Evolutionary conservation across 2,329 filamentous ascomycete species (phyloP).

Genomic region (Penicillium freii): DNA sequence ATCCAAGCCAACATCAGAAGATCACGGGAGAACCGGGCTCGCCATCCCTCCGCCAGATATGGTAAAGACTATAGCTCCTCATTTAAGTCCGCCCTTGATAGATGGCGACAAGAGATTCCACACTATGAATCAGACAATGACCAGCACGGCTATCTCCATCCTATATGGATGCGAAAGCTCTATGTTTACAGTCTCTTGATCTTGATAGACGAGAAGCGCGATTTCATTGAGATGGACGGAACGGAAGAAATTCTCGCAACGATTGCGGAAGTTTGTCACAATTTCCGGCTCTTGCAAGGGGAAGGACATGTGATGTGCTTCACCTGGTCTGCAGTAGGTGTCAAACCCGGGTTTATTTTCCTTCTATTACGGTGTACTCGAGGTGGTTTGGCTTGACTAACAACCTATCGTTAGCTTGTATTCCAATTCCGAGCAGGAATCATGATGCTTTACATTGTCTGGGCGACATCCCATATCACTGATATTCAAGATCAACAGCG

Average conservation of each 20-base stretch:
- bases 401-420: conserved; percentile 19
- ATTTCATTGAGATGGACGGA: conserved; percentile 24
- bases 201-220: conserved; percentile 26
- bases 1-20: conserved; percentile 29
- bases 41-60: conserved; percentile 8
- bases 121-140: conserved; percentile 23
- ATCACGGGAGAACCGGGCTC: conserved; percentile 15
- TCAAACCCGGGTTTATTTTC: background rate
- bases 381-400: background rate
- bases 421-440: conserved; percentile 30
- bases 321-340: conserved; percentile 31
- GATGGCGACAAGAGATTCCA: conserved; percentile 31
- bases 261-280: conserved; percentile 27
- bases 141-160: conserved; percentile 26
- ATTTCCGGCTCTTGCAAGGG: conserved; percentile 27
- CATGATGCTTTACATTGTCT: conserved; percentile 29
- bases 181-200: conserved; percentile 32
- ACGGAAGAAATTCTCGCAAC: conserved; percentile 26
- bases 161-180: conserved; percentile 29
- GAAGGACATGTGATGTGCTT: conserved; percentile 32
- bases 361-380: background rate
- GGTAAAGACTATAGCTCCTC: conserved; percentile 15
- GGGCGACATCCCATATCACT: conserved; percentile 16
- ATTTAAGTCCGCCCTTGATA: conserved; percentile 25
- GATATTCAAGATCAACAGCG: conserved; percentile 3